A percentile compares a stretch with the other conserved stretches of the same genome.
These are phyloP conservation scores for Penicillium herquei DNA, from an alignment of 495 filamentous ascomycete genomes.

Conservation along the genomic window DNA sequence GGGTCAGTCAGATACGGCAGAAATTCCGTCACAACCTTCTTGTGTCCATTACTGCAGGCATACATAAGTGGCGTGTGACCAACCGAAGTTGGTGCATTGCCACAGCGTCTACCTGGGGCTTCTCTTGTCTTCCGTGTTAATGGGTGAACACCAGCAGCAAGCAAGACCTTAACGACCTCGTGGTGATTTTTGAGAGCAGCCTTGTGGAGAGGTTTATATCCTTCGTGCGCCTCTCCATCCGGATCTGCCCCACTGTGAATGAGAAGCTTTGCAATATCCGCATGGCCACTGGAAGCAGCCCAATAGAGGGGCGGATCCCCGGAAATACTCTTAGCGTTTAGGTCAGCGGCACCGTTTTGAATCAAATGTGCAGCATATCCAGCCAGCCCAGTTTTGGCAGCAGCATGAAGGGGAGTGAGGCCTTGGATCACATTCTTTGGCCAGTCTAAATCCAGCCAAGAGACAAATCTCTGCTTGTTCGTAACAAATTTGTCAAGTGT, in stretches of 20 bases:
- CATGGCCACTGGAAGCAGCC: constrained; percentile 24
- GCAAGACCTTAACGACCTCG: constrained; percentile 20
- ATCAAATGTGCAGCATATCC: constrained; percentile 15
- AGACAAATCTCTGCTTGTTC: constrained; percentile 5
- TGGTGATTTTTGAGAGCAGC: constrained; percentile 22
- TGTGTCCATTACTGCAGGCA: constrained; percentile 15
- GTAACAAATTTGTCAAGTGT: constrained; percentile 11
- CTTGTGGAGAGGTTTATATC: constrained; percentile 27
- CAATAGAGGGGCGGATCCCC: constrained; percentile 24
- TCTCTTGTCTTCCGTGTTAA: constrained; percentile 23
- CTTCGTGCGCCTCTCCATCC: constrained; percentile 14
- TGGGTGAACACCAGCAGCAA: constrained; percentile 30
- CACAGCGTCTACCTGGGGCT: constrained; percentile 15
- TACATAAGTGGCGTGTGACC: constrained; percentile 22
- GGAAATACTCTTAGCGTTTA: constrained; percentile 10
- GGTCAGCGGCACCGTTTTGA: constrained; percentile 7
- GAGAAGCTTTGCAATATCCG: constrained; percentile 19
- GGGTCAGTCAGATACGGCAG: constrained; percentile 12
- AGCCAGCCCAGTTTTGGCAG: constrained; percentile 15
- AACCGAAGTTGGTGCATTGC: constrained; percentile 12
- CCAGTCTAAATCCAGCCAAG: constrained; percentile 19
- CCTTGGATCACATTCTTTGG: constrained; percentile 8
- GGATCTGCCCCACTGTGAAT: constrained; percentile 22
- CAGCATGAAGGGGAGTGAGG: constrained; percentile 19
- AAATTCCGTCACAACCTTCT: constrained; percentile 15